Conservation (phyloP, 75 land plant species). For the Pinus taeda region DNA sequence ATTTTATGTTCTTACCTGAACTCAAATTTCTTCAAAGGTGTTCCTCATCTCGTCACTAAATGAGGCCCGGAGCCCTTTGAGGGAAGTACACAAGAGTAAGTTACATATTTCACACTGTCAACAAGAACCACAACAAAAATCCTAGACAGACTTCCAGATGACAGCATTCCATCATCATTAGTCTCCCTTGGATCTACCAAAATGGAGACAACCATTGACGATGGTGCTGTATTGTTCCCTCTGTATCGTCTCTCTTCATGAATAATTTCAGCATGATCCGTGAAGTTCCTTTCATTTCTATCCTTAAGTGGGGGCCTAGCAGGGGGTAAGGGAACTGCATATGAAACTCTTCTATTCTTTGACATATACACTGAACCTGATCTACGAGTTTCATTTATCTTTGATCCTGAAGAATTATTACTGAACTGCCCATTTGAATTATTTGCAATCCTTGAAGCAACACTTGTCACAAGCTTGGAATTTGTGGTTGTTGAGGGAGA, state of each 20-base stretch:
- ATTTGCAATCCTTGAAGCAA: conserved; percentile 28
- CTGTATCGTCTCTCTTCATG: conserved; percentile 27
- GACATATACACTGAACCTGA: background rate
- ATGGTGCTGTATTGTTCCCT: conserved; percentile 30
- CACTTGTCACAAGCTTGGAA: conserved; percentile 21
- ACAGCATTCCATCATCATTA: conserved; percentile 47
- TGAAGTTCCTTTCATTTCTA: conserved; percentile 9
- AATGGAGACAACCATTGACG: conserved; percentile 86
- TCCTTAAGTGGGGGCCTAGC: conserved; percentile 22
- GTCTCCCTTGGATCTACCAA: conserved; percentile 75
- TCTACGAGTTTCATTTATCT: background rate
- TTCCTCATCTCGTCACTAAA: background rate
- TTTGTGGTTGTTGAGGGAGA: conserved; percentile 17
- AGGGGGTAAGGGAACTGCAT: conserved; percentile 47
- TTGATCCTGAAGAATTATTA: conserved; percentile 6
- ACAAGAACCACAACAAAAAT: conserved; percentile 91
- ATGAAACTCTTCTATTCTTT: conserved; percentile 56
- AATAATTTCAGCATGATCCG: conserved; percentile 12
- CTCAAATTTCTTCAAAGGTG: too few species aligned
- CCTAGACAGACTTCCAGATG: conserved; percentile 56
- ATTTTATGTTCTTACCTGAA: too few species aligned
- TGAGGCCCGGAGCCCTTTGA: conserved; percentile 26
- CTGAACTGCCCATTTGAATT: conserved; percentile 9
- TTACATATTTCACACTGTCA: conserved; percentile 93
- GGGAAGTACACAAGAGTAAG: conserved; percentile 93